Percentiles rank a stretch among this genome's conserved stretches.
phyloP scores from a whole-genome alignment of 495 filamentous ascomycete genomes.

The Hypoxylon fragiforme region DNA sequence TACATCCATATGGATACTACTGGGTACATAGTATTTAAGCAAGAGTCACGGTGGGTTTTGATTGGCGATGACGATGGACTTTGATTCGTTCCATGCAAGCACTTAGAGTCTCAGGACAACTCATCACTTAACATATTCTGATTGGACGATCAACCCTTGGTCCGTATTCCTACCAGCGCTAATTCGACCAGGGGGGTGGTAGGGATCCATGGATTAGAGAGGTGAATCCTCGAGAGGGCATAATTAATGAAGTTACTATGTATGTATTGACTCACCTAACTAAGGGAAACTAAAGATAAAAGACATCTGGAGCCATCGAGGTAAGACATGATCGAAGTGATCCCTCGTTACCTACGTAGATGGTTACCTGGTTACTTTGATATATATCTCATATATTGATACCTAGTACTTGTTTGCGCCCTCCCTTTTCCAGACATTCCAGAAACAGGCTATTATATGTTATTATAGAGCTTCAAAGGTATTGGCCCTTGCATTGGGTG shows the following conservation, averaged over 20 bases:
- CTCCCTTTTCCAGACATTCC: slow-evolving; percentile 11
- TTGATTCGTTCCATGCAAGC: slow-evolving; percentile 31
- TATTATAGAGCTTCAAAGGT: slow-evolving; percentile 25
- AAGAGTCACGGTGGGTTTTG: slow-evolving; percentile 6
- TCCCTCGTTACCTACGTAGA: too few species aligned
- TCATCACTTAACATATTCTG: slow-evolving; percentile 16
- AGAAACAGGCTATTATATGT: slow-evolving; percentile 32
- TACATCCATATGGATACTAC: too few species aligned
- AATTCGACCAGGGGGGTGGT: slow-evolving; percentile 1
- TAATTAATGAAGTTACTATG: too few species aligned
- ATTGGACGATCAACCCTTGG: slow-evolving; percentile 17
- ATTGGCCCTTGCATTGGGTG: slow-evolving; percentile 35
- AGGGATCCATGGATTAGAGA: background rate
- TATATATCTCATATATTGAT: too few species aligned
- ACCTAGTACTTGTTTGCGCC: background rate
- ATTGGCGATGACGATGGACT: slow-evolving; percentile 3
- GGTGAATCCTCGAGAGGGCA: background rate
- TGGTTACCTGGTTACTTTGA: too few species aligned
- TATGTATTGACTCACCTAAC: too few species aligned
- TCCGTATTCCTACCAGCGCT: slow-evolving; percentile 20
- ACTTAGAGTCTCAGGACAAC: slow-evolving; percentile 31
- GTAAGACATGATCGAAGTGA: too few species aligned
- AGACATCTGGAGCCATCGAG: background rate
- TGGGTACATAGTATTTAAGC: too few species aligned
- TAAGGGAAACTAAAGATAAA: background rate